Percentiles rank a stretch among this genome's conserved stretches.
phyloP scores from a whole-genome alignment of 768 basidiomycete genomes.

The Leccinum truebloodii region DNA sequence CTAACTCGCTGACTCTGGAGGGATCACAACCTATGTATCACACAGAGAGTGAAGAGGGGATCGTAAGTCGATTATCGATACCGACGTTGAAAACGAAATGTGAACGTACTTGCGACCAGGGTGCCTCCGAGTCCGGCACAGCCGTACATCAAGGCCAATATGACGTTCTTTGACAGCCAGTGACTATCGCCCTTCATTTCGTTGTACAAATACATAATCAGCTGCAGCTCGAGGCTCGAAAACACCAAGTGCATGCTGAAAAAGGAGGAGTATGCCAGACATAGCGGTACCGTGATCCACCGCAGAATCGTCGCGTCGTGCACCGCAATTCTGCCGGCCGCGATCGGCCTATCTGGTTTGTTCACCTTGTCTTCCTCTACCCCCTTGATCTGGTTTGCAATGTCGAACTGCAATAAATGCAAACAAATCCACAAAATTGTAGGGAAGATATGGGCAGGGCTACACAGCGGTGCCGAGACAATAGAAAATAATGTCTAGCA shows the following conservation, averaged over 20 bases:
- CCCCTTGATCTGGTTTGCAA: too few species aligned
- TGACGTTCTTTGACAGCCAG: constrained; percentile 39
- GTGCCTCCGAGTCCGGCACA: constrained; percentile 39
- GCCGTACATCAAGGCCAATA: constrained; percentile 40
- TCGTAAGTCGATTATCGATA: too few species aligned
- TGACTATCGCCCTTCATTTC: constrained; percentile 38
- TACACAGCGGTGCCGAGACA: too few species aligned
- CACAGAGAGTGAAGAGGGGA: not conserved
- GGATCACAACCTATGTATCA: constrained; percentile 22
- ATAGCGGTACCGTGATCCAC: too few species aligned
- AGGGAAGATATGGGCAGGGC: not conserved
- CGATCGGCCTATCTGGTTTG: too few species aligned
- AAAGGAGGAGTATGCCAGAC: not conserved
- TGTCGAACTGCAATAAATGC: too few species aligned
- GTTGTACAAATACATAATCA: constrained; percentile 39
- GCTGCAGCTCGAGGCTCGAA: constrained; percentile 36
- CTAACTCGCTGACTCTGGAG: constrained; percentile 24
- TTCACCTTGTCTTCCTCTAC: too few species aligned
- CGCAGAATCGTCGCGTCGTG: too few species aligned
- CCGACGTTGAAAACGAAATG: not conserved
- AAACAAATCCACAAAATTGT: too few species aligned
- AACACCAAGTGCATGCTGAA: constrained; percentile 30
- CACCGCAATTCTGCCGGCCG: too few species aligned
- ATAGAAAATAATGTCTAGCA: too few species aligned
- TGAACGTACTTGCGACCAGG: constrained; percentile 37